Evolutionary conservation across 352 stramenopile species (phyloP).

Genomic region (Elongisporangium anandrum): DNA sequence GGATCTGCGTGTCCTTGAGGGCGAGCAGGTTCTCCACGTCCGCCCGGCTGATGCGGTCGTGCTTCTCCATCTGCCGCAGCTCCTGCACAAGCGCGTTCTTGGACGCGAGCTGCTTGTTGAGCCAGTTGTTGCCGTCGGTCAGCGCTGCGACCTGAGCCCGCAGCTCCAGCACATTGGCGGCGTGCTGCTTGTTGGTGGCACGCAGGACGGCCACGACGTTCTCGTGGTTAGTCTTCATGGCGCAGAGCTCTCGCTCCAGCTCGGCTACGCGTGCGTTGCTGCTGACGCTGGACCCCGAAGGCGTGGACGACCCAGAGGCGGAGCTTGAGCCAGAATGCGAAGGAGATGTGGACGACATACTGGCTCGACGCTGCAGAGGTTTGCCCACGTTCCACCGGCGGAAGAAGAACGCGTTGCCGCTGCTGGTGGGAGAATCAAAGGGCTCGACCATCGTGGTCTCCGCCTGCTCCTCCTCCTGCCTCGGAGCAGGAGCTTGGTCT

Average conservation of each 20-base stretch:
- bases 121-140: slow-evolving; percentile 50
- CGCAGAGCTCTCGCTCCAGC: slow-evolving; percentile 57
- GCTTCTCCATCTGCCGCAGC: slow-evolving; percentile 37
- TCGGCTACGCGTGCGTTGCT: slow-evolving; percentile 31
- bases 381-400: slow-evolving; percentile 28
- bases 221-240: slow-evolving; percentile 61
- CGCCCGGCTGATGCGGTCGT: slow-evolving; percentile 21
- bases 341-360: slow-evolving; percentile 4
- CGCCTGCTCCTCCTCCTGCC: slow-evolving; percentile 14
- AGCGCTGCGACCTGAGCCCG: slow-evolving; percentile 55
- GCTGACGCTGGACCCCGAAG: slow-evolving; percentile 1
- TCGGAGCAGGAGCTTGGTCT: not conserved
- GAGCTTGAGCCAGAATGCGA: not conserved
- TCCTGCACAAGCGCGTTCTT: slow-evolving; percentile 54
- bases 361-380: slow-evolving; percentile 27
- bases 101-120: slow-evolving; percentile 53
- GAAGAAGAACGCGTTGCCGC: slow-evolving; percentile 30
- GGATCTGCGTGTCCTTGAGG: slow-evolving; percentile 54
- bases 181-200: slow-evolving; percentile 67
- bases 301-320: not conserved
- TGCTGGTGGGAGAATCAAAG: slow-evolving; percentile 13
- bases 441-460: slow-evolving; percentile 28
- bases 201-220: slow-evolving; percentile 65
- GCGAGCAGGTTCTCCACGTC: slow-evolving; percentile 43
- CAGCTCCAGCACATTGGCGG: slow-evolving; percentile 58